Percentiles rank a stretch among this genome's conserved stretches.
These are phyloP conservation scores for Meyerozyma sp. DNA, from an alignment of 1,139 yeast species.

Conservation along the genomic window DNA sequence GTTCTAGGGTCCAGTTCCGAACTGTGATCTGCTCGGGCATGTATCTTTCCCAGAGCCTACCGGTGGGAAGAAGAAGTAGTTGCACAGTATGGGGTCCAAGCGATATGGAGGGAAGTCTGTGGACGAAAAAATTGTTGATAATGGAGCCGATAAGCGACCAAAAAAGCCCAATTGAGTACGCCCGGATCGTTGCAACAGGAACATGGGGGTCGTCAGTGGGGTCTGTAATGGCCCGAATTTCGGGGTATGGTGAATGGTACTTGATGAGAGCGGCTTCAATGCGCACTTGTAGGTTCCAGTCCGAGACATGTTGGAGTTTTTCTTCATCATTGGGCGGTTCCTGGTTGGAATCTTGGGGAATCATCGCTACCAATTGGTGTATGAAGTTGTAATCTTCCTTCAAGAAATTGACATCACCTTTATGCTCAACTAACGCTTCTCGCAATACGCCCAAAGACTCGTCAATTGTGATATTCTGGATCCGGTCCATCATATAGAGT, in stretches of 20 bases:
- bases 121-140: constrained; percentile 41
- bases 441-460: constrained; percentile 31
- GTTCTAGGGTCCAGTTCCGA: constrained; percentile 18
- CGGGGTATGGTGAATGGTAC: constrained; percentile 6
- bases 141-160: constrained; percentile 43
- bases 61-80: constrained; percentile 38
- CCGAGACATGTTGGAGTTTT: neutral
- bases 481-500: constrained; percentile 26
- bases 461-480: constrained; percentile 15
- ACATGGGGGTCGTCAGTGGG: constrained; percentile 5
- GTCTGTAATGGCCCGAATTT: constrained; percentile 5
- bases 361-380: constrained; percentile 23
- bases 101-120: constrained; percentile 37
- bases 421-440: constrained; percentile 34
- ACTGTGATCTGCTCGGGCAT: constrained; percentile 23
- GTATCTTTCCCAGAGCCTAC: constrained; percentile 34
- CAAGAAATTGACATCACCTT: constrained; percentile 38
- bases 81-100: constrained; percentile 41
- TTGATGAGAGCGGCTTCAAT: constrained; percentile 5
- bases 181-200: constrained; percentile 6
- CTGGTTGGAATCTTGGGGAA: constrained; percentile 13
- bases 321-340: constrained; percentile 4
- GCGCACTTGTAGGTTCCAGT: constrained; percentile 4
- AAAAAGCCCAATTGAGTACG: constrained; percentile 32
- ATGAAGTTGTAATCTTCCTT: constrained; percentile 31